Conservation (phyloP, 345 rosid species). For the Eucalyptus pauciflora region DNA sequence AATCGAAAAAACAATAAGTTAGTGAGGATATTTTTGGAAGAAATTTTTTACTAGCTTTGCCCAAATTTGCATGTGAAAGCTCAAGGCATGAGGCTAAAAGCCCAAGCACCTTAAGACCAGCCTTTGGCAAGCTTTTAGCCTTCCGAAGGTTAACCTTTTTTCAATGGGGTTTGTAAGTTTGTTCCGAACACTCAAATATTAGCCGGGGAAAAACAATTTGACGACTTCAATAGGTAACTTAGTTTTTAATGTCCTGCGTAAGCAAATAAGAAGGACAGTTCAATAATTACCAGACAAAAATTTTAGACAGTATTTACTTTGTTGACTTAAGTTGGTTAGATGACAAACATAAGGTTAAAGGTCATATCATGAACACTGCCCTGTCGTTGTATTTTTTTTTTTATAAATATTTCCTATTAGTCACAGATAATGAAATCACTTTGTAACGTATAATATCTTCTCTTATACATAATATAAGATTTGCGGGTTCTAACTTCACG, state of each 20-base stretch:
- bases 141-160: fast-evolving
- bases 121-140: no score
- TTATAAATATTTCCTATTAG: background rate
- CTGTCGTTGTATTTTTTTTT: background rate
- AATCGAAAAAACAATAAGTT: no score
- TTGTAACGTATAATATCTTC: background rate
- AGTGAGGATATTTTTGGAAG: no score
- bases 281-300: background rate
- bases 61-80: no score
- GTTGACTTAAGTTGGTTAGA: background rate
- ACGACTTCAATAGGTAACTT: background rate
- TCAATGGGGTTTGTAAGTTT: no score
- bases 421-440: background rate
- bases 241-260: background rate
- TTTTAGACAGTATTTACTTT: background rate
- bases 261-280: background rate
- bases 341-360: background rate
- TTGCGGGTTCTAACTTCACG: background rate
- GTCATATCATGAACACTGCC: background rate
- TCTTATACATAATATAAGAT: background rate
- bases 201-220: background rate
- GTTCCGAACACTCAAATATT: no score
- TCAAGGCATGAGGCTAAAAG: no score
- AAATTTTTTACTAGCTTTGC: no score
- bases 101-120: fast-evolving